Evolutionary conservation across 352 stramenopile species (phyloP), one percentile per base, ranked within the genome.

Genomic region (Phytophthora colocasiae): DNA sequence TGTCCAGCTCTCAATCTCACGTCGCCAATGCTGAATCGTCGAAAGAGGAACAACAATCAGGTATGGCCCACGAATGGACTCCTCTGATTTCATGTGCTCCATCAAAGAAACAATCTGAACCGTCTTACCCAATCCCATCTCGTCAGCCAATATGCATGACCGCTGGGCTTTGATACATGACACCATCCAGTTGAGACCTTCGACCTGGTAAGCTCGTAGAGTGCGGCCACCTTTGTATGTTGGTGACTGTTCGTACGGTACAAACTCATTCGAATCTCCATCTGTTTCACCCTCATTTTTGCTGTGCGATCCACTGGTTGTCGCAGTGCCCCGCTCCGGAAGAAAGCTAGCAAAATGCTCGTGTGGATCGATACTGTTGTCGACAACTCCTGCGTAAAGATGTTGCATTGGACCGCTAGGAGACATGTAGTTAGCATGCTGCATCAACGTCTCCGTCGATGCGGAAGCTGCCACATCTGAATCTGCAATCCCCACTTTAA

Each of bases 91-190:
- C 63, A 96, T 71, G 48, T 97, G 89, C 83, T 97, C 75, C 66
- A 98, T 86, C 52, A 98, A 97, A 9, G 91, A 96, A 8, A 96
- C 89, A 22, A 97, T 97, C 82, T 99, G 96, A 29, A 99, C 96
- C 32, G 93, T 98, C 69, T 99, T 98, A 14, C 91, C 92, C 24
- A 98, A 80, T 24, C 93, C 93, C 93, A 98, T 98, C 53, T 98
- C 91, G 51, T 98, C 92, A 5, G 92, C 93, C 34, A 96, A 63
- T 46, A 97, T 93, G 48, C 81, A 93, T n/a, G 85, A 95, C 29
- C 89, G 86, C 58, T 96, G 86, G 6, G 88, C 86, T 69, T 96
- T 96, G 54, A 90, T 93, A 55, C 79, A 93, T 10, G 87, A 91
- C 29, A 95, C 81, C 85, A 96, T 96, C 89, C 89, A 96, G 51